A percentile compares a stretch with the other conserved stretches of the same genome.
phyloP scores from a whole-genome alignment of 306 rosid genomes.

The Casuarina glauca region DNA sequence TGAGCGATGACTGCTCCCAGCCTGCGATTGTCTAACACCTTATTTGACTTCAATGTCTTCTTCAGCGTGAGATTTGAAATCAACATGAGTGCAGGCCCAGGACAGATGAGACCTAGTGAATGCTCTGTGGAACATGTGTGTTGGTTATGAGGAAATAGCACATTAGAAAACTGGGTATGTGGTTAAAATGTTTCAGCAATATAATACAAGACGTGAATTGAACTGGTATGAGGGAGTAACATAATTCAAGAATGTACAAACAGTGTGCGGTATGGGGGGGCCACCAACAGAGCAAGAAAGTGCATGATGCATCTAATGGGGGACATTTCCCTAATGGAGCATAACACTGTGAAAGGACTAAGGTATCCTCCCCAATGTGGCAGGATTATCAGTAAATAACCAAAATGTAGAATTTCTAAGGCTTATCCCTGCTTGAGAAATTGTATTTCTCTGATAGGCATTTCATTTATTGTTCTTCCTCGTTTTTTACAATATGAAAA shows the following conservation, averaged over 20 bases:
- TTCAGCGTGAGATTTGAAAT: not conserved
- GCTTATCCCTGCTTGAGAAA: not conserved
- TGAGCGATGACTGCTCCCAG: not conserved
- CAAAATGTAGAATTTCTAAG: no score
- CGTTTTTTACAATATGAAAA: not conserved
- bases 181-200: no score
- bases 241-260: not conserved
- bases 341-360: no score
- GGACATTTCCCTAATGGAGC: no score
- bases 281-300: no score
- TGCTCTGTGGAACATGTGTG: not conserved
- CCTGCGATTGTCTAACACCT: not conserved
- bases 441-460: not conserved
- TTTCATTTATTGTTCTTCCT: not conserved
- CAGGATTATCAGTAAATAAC: no score
- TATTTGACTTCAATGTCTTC: not conserved
- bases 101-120: not conserved
- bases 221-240: not conserved
- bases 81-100: not conserved
- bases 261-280: no score
- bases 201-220: not conserved
- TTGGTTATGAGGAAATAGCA: not conserved
- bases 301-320: no score
- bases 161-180: not conserved
- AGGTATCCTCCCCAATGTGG: no score